Conservation (phyloP, 1,139 yeast species). For the Scheffersomyces titani region DNA sequence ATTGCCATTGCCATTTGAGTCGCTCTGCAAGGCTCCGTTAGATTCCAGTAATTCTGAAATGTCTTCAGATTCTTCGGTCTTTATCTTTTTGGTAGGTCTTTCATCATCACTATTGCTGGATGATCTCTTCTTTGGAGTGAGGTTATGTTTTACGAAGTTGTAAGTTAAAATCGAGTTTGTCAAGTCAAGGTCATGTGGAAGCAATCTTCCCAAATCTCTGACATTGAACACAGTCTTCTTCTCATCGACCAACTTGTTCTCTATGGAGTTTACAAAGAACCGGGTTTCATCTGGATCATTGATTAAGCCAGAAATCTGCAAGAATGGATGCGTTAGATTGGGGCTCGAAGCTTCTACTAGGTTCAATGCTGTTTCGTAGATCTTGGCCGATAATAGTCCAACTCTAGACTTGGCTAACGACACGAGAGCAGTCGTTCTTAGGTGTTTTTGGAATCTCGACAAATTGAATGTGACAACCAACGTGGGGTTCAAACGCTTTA, state of each 20-base stretch:
- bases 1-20: slow-evolving; percentile 6
- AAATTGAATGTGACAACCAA: slow-evolving; percentile 65
- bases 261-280: slow-evolving; percentile 27
- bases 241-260: slow-evolving; percentile 40
- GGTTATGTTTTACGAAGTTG: slow-evolving; percentile 28
- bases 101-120: slow-evolving; percentile 15
- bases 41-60: slow-evolving; percentile 2
- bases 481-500: slow-evolving; percentile 44
- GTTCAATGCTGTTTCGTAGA: slow-evolving; percentile 61
- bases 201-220: slow-evolving; percentile 49
- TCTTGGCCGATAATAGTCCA: slow-evolving; percentile 66
- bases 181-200: slow-evolving; percentile 49
- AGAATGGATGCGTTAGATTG: slow-evolving; percentile 30
- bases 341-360: slow-evolving; percentile 62
- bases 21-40: slow-evolving; percentile 15
- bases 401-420: slow-evolving; percentile 66
- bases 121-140: slow-evolving; percentile 26
- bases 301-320: slow-evolving; percentile 38
- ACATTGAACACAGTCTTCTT: slow-evolving; percentile 50
- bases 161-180: slow-evolving; percentile 49
- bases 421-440: slow-evolving; percentile 64
- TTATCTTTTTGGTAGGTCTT: slow-evolving; percentile 38
- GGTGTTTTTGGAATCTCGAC: slow-evolving; percentile 64
- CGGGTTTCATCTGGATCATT: slow-evolving; percentile 43
- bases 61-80: slow-evolving; percentile 34